These are phyloP conservation scores for Cladosporium sp. DNA, from an alignment of 2,329 filamentous ascomycete genomes.

Conservation along the genomic window DNA sequence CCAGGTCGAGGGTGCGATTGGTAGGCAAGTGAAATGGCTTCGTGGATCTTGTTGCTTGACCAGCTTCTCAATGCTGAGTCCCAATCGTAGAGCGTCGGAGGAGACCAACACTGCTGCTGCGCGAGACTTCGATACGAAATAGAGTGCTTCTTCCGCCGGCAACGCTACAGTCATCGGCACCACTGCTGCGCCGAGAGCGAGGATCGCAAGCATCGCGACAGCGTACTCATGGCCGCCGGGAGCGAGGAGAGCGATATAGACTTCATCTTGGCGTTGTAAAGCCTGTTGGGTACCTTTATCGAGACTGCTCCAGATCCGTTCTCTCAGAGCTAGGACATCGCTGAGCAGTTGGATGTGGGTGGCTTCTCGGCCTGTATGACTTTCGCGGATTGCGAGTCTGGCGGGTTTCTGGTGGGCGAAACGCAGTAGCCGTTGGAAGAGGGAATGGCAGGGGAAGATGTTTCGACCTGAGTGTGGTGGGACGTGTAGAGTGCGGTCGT, in stretches of 20 bases:
- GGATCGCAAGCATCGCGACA: conserved; percentile 44
- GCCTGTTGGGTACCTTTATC: conserved; percentile 24
- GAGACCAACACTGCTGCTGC: conserved; percentile 37
- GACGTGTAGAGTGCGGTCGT: conserved; percentile 25
- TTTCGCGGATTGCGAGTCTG: conserved; percentile 37
- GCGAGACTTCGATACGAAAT: conserved; percentile 39
- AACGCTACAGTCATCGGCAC: conserved; percentile 42
- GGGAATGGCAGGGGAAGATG: conserved; percentile 29
- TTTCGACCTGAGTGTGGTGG: conserved; percentile 19
- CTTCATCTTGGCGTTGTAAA: conserved; percentile 33
- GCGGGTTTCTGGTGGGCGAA: conserved; percentile 34
- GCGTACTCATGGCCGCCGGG: conserved; percentile 45
- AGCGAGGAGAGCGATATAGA: conserved; percentile 44
- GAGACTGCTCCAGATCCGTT: conserved; percentile 32
- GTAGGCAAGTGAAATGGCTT: conserved; percentile 33
- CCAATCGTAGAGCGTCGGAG: conserved; percentile 28
- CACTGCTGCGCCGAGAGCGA: conserved; percentile 43
- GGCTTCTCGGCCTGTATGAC: conserved; percentile 32
- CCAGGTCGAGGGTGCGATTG: conserved; percentile 33
- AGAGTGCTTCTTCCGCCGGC: conserved; percentile 41
- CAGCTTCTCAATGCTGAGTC: conserved; percentile 26
- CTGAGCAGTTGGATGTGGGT: conserved; percentile 41
- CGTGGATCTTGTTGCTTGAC: conserved; percentile 22
- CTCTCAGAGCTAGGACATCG: conserved; percentile 41
- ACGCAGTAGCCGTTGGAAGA: conserved; percentile 39